Evolutionary conservation across 2,329 filamentous ascomycete species (phyloP), one percentile per base, ranked within the genome.

Genomic region (Juglanconis oblonga): DNA sequence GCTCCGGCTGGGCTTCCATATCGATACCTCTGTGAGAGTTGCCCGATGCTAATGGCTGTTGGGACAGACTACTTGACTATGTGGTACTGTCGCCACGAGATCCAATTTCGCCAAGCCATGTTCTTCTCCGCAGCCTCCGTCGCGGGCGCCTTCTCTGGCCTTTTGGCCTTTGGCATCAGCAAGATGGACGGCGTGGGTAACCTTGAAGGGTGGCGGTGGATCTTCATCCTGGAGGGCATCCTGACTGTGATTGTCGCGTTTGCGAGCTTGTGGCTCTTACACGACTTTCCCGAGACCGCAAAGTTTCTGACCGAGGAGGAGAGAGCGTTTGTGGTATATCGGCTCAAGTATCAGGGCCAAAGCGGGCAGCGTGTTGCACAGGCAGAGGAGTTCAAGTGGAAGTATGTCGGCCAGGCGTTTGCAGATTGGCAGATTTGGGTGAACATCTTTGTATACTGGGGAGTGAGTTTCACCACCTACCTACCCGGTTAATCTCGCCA

Each of bases 41-140:
- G 17, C 17, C 13, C 14, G 10, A 10, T 32, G 50, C 36, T 40
- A 11, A 38, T 24, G n/a, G 33, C 13, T 8, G 54, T 11, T 3
- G 17, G 54, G 66, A 78, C 24, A 52, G 70, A 82, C 60, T 83
- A 83, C 58, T 68, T 85, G 2, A 84, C 81, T 0, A 82, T 82
- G 76, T 85, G 81, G 82, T 86, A 86, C 61, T 81, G 77, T 24
- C 77, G 82, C n/a, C 77, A 81, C 54, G 82, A 85, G 62, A 79
- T 83, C 35, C 80, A 82, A 57, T 70, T 82, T n/a, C 76, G 82
- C 0, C 79, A 81, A 63, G 90, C 91, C 1, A 83, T 93, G 55
- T 94, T 95, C 80, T 96, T 94, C 77, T 90, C 88, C 0, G 90
- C 90, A 0, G 90, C 91, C 0, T 90, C 91, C 0, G 77, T 95